Conservation (phyloP, 805 yeast species). For the Cyberlindnera petersonii region DNA sequence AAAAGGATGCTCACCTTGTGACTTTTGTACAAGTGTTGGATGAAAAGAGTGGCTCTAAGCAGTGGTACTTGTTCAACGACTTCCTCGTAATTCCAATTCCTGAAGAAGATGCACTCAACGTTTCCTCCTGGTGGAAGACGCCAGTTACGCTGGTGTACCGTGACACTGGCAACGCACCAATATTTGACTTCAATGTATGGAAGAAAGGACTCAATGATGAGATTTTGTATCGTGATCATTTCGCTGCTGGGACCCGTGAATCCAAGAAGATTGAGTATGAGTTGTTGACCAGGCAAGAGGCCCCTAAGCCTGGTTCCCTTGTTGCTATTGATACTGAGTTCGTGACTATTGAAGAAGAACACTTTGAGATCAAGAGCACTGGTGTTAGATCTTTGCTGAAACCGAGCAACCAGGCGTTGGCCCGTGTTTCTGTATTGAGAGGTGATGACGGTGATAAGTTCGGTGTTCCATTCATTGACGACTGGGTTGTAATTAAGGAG, state of each 20-base stretch:
- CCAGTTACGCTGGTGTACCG: constrained; percentile 73
- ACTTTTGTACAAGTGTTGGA: constrained; percentile 50
- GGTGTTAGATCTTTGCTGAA: constrained; percentile 67
- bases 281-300: constrained; percentile 61
- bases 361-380: constrained; percentile 68
- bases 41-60: constrained; percentile 25
- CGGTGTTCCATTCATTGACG: constrained; percentile 87
- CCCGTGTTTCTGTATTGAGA: constrained; percentile 82
- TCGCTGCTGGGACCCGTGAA: constrained; percentile 63
- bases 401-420: constrained; percentile 75
- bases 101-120: constrained; percentile 73
- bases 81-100: constrained; percentile 76
- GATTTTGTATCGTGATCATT: constrained; percentile 69
- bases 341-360: constrained; percentile 75
- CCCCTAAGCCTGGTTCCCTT: constrained; percentile 69
- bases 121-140: constrained; percentile 75
- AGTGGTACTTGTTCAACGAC: constrained; percentile 88
- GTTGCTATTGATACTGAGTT: constrained; percentile 97
- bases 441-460: constrained; percentile 61
- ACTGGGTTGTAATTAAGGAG: constrained; percentile 73
- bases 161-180: constrained; percentile 38
- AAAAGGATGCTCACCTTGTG: constrained; percentile 56
- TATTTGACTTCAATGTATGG: constrained; percentile 47
- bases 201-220: constrained; percentile 51
- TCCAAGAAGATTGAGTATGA: constrained; percentile 59